phyloP scores from a whole-genome alignment of 1,284 basidiomycete species.

The Leccinum ponderosum region DNA sequence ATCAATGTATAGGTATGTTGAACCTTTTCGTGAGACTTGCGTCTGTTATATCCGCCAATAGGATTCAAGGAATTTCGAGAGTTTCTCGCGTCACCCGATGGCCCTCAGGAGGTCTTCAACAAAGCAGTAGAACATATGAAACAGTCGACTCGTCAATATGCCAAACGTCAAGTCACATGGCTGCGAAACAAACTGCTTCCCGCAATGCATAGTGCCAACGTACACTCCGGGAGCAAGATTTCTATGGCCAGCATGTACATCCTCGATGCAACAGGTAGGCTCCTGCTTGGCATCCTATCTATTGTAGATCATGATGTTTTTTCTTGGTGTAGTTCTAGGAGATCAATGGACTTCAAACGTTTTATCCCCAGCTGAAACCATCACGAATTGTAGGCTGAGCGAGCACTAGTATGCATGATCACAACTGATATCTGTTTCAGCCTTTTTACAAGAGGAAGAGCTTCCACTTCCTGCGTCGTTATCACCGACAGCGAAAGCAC shows the following conservation, averaged over 20 bases:
- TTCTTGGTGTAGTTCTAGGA: conserved; percentile 47
- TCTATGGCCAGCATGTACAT: conserved; percentile 50
- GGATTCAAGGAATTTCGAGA: conserved; percentile 89
- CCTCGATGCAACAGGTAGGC: conserved; percentile 75
- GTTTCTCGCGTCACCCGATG: conserved; percentile 50
- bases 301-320: conserved; percentile 6
- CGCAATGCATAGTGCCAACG: conserved; percentile 57
- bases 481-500: conserved; percentile 53
- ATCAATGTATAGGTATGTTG: conserved; percentile 85
- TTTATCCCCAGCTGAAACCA: conserved; percentile 46
- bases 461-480: conserved; percentile 63
- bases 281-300: not conserved
- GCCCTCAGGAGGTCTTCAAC: conserved; percentile 48
- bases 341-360: conserved; percentile 61
- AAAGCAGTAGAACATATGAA: conserved; percentile 82
- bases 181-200: conserved; percentile 90
- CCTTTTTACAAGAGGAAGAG: conserved; percentile 52
- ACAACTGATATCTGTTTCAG: conserved; percentile 38
- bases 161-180: conserved; percentile 92
- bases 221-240: conserved; percentile 31
- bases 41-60: conserved; percentile 33
- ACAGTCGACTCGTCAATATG: conserved; percentile 86
- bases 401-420: not conserved
- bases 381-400: conserved; percentile 48
- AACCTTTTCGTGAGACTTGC: not conserved